Evolutionary conservation across 192 early-diverging fungal genomes (phyloP).

Genomic region (Coemansia sp.): DNA sequence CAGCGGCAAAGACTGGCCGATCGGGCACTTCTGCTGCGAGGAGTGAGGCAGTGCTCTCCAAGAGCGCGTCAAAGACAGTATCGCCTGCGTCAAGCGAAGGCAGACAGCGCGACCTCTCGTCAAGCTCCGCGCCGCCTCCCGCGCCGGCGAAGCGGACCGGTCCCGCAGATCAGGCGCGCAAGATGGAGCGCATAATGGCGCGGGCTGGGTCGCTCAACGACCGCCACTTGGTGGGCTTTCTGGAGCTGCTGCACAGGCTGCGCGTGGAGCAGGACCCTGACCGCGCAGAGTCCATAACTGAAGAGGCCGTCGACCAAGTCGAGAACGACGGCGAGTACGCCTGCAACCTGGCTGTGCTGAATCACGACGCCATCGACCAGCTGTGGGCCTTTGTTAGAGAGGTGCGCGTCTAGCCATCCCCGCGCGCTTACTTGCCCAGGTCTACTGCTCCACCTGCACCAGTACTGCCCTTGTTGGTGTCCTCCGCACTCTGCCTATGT

Average conservation of each 20-base stretch:
- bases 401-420: not conserved
- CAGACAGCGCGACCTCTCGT: conserved; percentile 7
- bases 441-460: not conserved
- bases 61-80: not conserved
- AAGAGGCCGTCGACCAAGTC: conserved; percentile 28
- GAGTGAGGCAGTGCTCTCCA: not conserved
- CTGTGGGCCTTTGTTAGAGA: conserved; percentile 43
- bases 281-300: conserved; percentile 26
- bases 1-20: not conserved
- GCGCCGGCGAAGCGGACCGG: conserved; percentile 7
- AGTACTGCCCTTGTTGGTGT: not conserved
- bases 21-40: not conserved
- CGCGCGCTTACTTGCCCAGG: not conserved
- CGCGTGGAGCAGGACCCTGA: conserved; percentile 53
- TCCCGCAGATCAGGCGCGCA: conserved; percentile 1
- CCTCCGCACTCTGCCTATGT: not conserved
- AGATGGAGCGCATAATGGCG: conserved; percentile 40
- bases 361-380: conserved; percentile 36
- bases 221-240: conserved; percentile 22
- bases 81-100: not conserved
- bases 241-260: conserved; percentile 39
- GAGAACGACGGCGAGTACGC: conserved; percentile 32
- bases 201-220: conserved; percentile 25
- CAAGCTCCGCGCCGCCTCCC: not conserved
- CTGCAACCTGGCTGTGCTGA: conserved; percentile 32